These are phyloP conservation scores for Phylloporus scabripes DNA, from an alignment of 768 basidiomycete genomes.

Conservation along the genomic window DNA sequence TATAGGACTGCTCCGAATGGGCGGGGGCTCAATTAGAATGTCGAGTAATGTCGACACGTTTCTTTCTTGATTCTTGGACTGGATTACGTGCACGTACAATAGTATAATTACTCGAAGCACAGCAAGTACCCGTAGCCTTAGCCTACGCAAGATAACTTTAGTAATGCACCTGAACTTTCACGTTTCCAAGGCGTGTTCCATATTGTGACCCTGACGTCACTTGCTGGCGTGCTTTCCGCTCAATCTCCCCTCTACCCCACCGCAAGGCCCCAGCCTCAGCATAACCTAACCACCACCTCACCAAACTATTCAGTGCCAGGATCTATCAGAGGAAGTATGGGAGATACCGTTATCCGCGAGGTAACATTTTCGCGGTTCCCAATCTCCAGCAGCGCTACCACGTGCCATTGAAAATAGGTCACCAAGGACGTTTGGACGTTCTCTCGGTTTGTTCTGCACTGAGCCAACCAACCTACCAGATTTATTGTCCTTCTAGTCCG, in stretches of 20 bases:
- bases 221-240: not conserved
- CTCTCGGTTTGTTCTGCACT: slow-evolving; percentile 41
- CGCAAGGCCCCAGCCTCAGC: slow-evolving; percentile 6
- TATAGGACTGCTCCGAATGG: slow-evolving; percentile 47
- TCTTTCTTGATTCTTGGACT: not conserved
- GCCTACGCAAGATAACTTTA: too few relatives aligned
- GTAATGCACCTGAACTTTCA: too few relatives aligned
- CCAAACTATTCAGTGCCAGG: slow-evolving; percentile 1
- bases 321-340: slow-evolving; percentile 19
- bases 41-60: not conserved
- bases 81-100: slow-evolving; percentile 3
- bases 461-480: not conserved
- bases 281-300: slow-evolving; percentile 17
- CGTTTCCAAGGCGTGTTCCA: slow-evolving; percentile 12
- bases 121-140: too few relatives aligned
- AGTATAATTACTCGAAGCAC: not conserved
- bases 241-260: slow-evolving; percentile 12
- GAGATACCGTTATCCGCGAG: slow-evolving; percentile 41
- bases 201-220: slow-evolving; percentile 17
- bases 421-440: slow-evolving; percentile 57
- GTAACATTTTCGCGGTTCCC: slow-evolving; percentile 18
- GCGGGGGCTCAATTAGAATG: slow-evolving; percentile 11
- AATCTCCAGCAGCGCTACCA: not conserved
- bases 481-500: slow-evolving; percentile 39
- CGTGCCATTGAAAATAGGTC: slow-evolving; percentile 33